A percentile compares a stretch with the other conserved stretches of the same genome.
phyloP scores from a whole-genome alignment of 352 stramenopile species.

The Pythium aphanidermatum region DNA sequence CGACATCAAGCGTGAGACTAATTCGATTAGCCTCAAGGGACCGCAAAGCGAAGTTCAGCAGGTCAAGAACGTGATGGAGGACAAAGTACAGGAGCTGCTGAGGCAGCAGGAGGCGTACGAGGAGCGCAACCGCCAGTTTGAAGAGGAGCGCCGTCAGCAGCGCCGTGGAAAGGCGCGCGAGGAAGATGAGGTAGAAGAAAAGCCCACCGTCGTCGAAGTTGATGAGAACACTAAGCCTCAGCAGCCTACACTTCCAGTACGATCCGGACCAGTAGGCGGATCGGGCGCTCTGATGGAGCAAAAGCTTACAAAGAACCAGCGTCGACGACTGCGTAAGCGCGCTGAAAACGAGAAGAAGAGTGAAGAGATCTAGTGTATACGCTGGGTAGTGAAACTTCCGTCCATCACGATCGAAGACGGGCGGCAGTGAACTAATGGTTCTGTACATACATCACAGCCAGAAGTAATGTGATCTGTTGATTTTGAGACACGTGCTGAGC shows the following conservation, averaged over 20 bases:
- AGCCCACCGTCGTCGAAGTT: background rate
- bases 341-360: constrained; percentile 66
- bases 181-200: constrained; percentile 8
- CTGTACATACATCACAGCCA: too few relatives aligned
- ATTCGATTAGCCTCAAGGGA: constrained; percentile 51
- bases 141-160: constrained; percentile 32
- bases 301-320: constrained; percentile 79
- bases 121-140: constrained; percentile 23
- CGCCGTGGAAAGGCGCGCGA: background rate
- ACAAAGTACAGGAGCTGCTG: constrained; percentile 64
- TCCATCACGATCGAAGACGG: too few relatives aligned
- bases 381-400: too few relatives aligned
- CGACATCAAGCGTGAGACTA: constrained; percentile 50
- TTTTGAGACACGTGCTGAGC: too few relatives aligned
- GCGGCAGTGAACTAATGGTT: too few relatives aligned
- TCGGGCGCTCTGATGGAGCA: constrained; percentile 17
- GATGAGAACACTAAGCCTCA: constrained; percentile 33
- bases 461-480: too few relatives aligned
- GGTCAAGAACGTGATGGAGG: constrained; percentile 57
- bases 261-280: constrained; percentile 30
- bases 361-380: too few relatives aligned
- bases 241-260: constrained; percentile 4
- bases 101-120: constrained; percentile 45
- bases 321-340: constrained; percentile 69
- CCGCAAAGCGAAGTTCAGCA: constrained; percentile 38